phyloP scores from a whole-genome alignment of 2,329 filamentous ascomycete species.

The Blumeria graminis region DNA sequence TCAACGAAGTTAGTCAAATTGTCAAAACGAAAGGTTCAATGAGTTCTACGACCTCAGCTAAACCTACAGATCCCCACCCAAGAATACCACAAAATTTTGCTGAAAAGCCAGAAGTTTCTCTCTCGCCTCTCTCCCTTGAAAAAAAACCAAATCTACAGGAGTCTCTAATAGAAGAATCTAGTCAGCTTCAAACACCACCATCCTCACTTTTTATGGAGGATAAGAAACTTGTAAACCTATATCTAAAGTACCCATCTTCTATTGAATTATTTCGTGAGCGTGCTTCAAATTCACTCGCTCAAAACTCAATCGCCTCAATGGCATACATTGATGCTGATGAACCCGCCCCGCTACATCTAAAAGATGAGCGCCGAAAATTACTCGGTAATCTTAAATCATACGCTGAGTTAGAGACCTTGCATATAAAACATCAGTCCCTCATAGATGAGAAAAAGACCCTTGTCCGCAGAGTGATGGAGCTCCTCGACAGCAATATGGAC shows the following conservation, averaged over 20 bases:
- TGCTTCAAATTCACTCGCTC: conserved; percentile 5
- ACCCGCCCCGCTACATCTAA: conserved; percentile 7
- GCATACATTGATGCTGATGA: conserved; percentile 9
- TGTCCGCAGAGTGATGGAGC: conserved; percentile 5
- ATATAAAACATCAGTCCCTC: conserved; percentile 3
- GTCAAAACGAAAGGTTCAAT: not conserved
- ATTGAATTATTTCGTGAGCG: conserved; percentile 8
- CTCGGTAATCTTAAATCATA: conserved; percentile 9
- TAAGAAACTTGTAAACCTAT: conserved; percentile 9
- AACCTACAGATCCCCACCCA: not conserved
- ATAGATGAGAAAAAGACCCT: conserved; percentile 9
- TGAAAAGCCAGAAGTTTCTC: conserved; percentile 8
- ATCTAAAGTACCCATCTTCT: conserved; percentile 7
- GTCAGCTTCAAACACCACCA: conserved; percentile 8
- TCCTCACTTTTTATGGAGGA: conserved; percentile 9
- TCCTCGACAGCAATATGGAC: conserved; percentile 8
- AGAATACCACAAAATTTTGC: conserved; percentile 11
- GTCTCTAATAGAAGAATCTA: conserved; percentile 6
- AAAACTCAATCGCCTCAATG: conserved; percentile 8
- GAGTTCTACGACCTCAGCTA: no score
- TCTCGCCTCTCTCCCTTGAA: conserved; percentile 5
- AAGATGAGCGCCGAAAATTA: conserved; percentile 9
- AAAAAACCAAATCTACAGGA: conserved; percentile 1
- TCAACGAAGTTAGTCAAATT: not conserved
- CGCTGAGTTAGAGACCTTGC: conserved; percentile 3